Evolutionary conservation across 164 flowering plant species (phyloP).

Genomic region (Stephania yunnanensis): DNA sequence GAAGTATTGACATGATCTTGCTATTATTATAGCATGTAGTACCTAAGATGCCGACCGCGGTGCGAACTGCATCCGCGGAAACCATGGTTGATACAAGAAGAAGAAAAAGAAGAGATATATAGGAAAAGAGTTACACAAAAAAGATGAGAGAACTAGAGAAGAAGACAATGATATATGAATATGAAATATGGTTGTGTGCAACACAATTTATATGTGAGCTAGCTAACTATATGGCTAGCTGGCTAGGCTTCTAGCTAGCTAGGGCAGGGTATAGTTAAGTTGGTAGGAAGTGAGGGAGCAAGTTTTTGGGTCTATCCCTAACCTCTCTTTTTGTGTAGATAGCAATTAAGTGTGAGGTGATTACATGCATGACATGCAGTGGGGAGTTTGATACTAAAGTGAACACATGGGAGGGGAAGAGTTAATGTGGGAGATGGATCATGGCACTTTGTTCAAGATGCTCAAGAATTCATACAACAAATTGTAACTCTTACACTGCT

Average conservation of each 20-base stretch:
- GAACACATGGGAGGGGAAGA: conserved; percentile 18
- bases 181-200: not conserved
- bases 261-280: not conserved
- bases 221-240: no score
- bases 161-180: not conserved
- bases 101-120: not conserved
- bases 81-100: conserved; percentile 33
- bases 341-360: conserved; percentile 10
- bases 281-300: conserved; percentile 2
- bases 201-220: no score
- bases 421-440: conserved; percentile 8
- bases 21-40: no score
- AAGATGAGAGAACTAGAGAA: not conserved
- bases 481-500: not conserved
- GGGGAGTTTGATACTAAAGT: conserved; percentile 6
- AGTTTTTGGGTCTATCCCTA: conserved; percentile 8
- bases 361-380: conserved; percentile 31
- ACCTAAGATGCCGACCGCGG: conserved; percentile 54
- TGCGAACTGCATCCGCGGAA: conserved; percentile 35
- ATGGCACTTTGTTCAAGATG: conserved; percentile 28
- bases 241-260: no score
- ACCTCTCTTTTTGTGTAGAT: not conserved
- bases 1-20: no score
- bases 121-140: not conserved
- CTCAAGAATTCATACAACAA: conserved; percentile 9